Evolutionary conservation across 1,284 basidiomycete genomes (phyloP).

Genomic region (Bjerkandera adusta): DNA sequence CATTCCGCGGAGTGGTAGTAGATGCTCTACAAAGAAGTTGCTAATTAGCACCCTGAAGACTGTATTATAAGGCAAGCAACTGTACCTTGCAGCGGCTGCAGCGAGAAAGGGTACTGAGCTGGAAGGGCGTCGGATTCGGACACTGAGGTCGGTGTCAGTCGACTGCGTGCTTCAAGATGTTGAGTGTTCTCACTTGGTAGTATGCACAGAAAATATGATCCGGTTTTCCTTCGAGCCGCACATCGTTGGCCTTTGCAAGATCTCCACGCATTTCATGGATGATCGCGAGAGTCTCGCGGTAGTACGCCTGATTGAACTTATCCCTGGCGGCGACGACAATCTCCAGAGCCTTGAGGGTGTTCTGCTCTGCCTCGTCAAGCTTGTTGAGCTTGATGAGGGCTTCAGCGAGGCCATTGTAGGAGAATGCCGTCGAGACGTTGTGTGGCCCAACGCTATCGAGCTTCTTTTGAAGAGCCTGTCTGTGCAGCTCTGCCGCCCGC

Average conservation of each 20-base stretch:
- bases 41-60: too few species aligned
- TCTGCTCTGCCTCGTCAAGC: slow-evolving; percentile 27
- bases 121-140: too few species aligned
- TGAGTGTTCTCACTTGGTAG: too few species aligned
- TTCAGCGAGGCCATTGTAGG: slow-evolving; percentile 27
- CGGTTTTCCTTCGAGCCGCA: slow-evolving; percentile 6
- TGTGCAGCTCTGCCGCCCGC: background rate
- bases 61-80: too few species aligned
- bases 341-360: slow-evolving; percentile 21
- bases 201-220: background rate
- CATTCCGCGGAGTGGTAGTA: too few species aligned
- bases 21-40: too few species aligned
- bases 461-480: background rate
- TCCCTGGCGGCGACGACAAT: slow-evolving; percentile 18
- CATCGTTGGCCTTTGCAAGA: slow-evolving; percentile 20
- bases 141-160: too few species aligned
- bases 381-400: slow-evolving; percentile 25
- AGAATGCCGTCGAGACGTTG: slow-evolving; percentile 19
- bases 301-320: slow-evolving; percentile 26
- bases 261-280: slow-evolving; percentile 26
- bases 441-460: background rate
- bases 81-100: too few species aligned
- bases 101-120: too few species aligned
- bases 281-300: slow-evolving; percentile 29
- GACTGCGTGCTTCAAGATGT: too few species aligned